Evolutionary conservation across 805 yeast species (phyloP), one percentile per base, ranked within the genome.

Genomic region (Saccharomycopsis sp.): DNA sequence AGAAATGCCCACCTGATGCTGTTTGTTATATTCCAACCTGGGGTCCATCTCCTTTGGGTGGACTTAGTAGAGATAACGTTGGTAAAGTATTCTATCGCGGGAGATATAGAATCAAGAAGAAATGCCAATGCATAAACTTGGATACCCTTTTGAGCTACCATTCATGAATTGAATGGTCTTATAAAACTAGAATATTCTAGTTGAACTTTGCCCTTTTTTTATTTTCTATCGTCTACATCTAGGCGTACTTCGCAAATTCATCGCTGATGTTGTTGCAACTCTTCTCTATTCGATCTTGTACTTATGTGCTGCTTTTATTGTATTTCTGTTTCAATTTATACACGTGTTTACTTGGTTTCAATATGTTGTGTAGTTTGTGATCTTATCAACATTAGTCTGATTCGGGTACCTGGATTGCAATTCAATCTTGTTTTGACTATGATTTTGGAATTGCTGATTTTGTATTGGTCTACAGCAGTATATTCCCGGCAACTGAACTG

Each of bases 11-110:
- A 0, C 67, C 70, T 68, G 76, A 79, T 62, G 82, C 79, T 61
- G 64, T 80, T 2, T 83, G 87, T 62, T 81, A 73, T 57, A 75
- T 80, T 15, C 86, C 86, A 1, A 77, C 84, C 0, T 81, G 86
- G 86, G 87, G 77, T 0, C 86, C 85, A 2, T 70, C 78, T 0
- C 84, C 84, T 2, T 50, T 80, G 23, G 78, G 79, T 0, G 3
- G 37, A 1, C 63, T 47, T 16, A 3, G 9, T 1, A 37, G 41
- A 1, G 16, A 24, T 14, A 40, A 46, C 24, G 7, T 20, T 18
- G 62, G 53, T 8, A 53, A 29, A 21, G 52, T 51, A 12, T 41
- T 44, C 15, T 41, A 2, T 2, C 50, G 54, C 21, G 62, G 60
- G 15, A 40, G 24, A 37, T 46, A 12, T 14, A 53, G 62, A 40